phyloP scores from a whole-genome alignment of 371 early-diverging fungal genomes.

The Apophysomyces ossiformis region DNA sequence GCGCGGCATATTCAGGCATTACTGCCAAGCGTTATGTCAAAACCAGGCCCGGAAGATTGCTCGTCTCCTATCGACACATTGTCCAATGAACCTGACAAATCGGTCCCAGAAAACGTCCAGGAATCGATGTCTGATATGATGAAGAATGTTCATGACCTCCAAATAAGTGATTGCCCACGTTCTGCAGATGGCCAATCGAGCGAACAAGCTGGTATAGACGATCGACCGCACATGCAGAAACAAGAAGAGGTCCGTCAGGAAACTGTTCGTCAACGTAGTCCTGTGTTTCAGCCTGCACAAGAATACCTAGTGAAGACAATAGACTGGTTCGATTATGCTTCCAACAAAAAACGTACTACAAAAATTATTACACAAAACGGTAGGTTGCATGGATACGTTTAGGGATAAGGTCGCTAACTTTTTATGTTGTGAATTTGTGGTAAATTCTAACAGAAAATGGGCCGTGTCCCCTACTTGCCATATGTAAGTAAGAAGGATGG shows the following conservation, averaged over 20 bases:
- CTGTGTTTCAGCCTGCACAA: constrained; percentile 21
- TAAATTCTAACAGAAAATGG: constrained; percentile 69
- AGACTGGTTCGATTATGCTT: constrained; percentile 58
- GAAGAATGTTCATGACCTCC: background rate
- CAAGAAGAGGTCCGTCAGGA: background rate
- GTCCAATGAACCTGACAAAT: background rate
- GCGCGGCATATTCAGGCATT: background rate
- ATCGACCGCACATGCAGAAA: background rate
- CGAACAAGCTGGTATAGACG: background rate
- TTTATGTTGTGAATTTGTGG: background rate
- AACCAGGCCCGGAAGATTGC: background rate
- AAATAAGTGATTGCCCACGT: background rate
- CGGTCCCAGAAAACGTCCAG: background rate
- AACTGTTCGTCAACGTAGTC: background rate
- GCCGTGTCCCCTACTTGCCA: constrained; percentile 89
- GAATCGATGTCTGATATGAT: background rate
- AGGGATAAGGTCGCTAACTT: background rate
- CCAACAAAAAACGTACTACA: constrained; percentile 44
- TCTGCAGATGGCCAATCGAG: background rate
- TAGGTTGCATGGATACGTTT: constrained; percentile 22
- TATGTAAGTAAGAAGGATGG: constrained; percentile 46
- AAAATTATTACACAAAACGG: constrained; percentile 86
- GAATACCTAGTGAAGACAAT: constrained; percentile 73
- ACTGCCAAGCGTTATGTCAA: background rate
- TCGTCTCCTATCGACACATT: background rate